Base-by-base conservation (phyloP, 2,329 filamentous ascomycete species). In the Diplodia mutila region DNA sequence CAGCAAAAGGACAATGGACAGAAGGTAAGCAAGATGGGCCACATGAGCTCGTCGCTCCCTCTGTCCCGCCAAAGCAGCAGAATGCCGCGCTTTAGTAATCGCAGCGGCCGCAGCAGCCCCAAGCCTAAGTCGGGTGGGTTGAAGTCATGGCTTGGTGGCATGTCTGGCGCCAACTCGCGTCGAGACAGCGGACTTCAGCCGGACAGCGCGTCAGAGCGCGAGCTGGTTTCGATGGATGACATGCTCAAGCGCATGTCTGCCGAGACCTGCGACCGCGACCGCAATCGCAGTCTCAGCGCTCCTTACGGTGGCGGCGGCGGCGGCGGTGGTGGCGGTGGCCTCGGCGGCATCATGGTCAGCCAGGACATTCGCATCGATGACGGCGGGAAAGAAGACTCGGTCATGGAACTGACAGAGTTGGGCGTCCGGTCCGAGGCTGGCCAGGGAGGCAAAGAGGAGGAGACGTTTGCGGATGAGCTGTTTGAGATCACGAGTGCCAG, bases 381-480 rank as follows among this genome's bases (percentile, higher is more conserved):
- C 11, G 73, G 74, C 11, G 67, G 71, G 54, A 69, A 67, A 23
- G 67, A 70, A 8, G 70, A 69, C 2, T 68, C 65, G 0, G 69
- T 71, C 0, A 61, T 78, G 52, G 77, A 79, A 69, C 46, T 79
- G 68, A 71, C 67, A 8, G 73, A 79, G 0, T 63, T 80, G 64
- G 78, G 78, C 2, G 68, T 79, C 6, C 73, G 65, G n/a, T 72
- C 75, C 12, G 75, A 78, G 61, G 72, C 73, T 68, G 73, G 66
- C 23, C 71, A 78, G 16, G 79, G 71, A 11, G 77, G 77, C 18
- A 75, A 74, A 66, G 81, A 82, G 68, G 77, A 80, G 68, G 74
- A 74, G 66, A 82, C 80, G 0, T 73, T 81, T 70, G 80, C 78
- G 4, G 81, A 83, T 57, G 71, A 73, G 67, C 71, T 79, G 9